Evolutionary conservation across 1,284 basidiomycete genomes (phyloP), one percentile per base, ranked within the genome.

Genomic region (Ceratorhiza oryzae-sativae): DNA sequence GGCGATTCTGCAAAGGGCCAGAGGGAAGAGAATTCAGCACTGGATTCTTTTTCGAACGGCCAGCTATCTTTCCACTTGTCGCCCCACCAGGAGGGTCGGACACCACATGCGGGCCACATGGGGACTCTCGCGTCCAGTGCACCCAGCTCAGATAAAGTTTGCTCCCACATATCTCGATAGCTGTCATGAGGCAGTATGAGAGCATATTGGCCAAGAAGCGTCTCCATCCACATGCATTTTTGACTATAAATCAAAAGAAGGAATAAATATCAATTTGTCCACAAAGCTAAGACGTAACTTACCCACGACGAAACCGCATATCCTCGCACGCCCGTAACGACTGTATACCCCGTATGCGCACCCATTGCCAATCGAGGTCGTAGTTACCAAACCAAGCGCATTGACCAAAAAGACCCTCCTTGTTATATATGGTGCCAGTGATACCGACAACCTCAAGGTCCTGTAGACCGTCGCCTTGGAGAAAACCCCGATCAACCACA

Each of bases 401-500:
- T 51, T 67, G 63, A 0, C n/a, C 63, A 27, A 67, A 67, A 1
- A 67, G 63, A 8, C 63, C 63, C 45, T 67, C 63, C 32, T 67
- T 55, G 34, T 49, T 34, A 23, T 41, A n/a, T 13, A 67, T 45
- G 2, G 63, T 67, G 23, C 49, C 63, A 13, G 53, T 25, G 15
- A 67, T 32, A 18, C 49, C 63, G n/a, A 67, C 20, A 4, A 67
- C 49, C 18, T 67, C 63, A 12, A 55, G 0, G 6, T 45, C 36
- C 5, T 27, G 20, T 9, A 20, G 32, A 1, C 51, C 23, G 27
- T 41, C 49, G 20, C n/a, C 20, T 0, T n/a, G n/a, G 15, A 67
- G 3, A 0, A 23, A 3, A 5, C 8, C 3, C 20, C 20, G 2
- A 34, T 42, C 18, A 2, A 67, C 25, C 4, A 23, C 34, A 12